phyloP scores from a whole-genome alignment of 331 rosid genomes.

The Malus hybrid region DNA sequence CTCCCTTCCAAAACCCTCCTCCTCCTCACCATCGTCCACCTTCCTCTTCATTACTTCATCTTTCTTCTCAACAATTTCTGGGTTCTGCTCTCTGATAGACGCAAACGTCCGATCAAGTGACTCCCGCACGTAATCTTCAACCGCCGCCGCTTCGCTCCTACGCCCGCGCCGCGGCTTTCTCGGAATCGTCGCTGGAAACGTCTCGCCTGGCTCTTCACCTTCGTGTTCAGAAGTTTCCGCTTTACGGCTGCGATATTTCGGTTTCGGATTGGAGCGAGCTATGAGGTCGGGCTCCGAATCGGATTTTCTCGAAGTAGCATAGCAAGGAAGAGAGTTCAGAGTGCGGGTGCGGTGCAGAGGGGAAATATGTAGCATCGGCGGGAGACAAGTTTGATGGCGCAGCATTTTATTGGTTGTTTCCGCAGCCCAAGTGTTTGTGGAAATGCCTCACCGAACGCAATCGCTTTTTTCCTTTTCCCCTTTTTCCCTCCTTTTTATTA shows the following conservation, averaged over 20 bases:
- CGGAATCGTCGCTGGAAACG: slow-evolving; percentile 36
- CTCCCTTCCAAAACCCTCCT: slow-evolving; percentile 7
- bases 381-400: slow-evolving; percentile 8
- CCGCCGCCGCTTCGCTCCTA: slow-evolving; percentile 65
- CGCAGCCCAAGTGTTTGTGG: not conserved
- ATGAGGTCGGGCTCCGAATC: slow-evolving; percentile 28
- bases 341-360: slow-evolving; percentile 7
- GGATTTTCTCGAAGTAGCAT: slow-evolving; percentile 28
- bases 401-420: not conserved
- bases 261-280: slow-evolving; percentile 18
- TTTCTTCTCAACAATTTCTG: slow-evolving; percentile 33
- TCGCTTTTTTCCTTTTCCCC: not conserved
- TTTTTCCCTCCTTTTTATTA: too few relatives aligned
- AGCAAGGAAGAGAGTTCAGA: slow-evolving; percentile 29
- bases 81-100: slow-evolving; percentile 43
- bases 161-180: slow-evolving; percentile 74
- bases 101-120: slow-evolving; percentile 55
- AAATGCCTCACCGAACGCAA: not conserved
- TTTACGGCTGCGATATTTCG: slow-evolving; percentile 17
- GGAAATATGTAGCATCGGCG: slow-evolving; percentile 1
- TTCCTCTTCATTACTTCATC: slow-evolving; percentile 42
- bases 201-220: slow-evolving; percentile 9
- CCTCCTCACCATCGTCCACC: slow-evolving; percentile 16
- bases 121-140: slow-evolving; percentile 56
- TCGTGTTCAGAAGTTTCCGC: slow-evolving; percentile 9